Conservation (phyloP, 1,284 basidiomycete species). For the Moniliophthora roreri region DNA sequence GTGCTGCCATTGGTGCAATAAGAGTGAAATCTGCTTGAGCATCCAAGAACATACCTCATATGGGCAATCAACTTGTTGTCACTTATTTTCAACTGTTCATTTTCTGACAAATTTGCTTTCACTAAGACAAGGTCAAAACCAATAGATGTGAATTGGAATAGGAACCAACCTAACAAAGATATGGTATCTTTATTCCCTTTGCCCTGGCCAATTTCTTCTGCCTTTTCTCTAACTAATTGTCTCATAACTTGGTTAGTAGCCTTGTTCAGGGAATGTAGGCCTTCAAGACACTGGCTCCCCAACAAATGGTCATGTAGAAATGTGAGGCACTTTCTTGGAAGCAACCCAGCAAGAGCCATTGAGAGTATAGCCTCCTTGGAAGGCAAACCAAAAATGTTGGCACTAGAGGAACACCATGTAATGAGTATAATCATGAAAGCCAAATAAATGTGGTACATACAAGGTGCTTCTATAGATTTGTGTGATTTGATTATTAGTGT, state of each 20-base stretch:
- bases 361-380: slow-evolving; percentile 4
- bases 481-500: slow-evolving; percentile 3
- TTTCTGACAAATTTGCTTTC: background rate
- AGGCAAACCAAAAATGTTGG: slow-evolving; percentile 6
- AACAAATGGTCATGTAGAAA: slow-evolving; percentile 4
- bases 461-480: slow-evolving; percentile 9
- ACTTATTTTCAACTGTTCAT: no score
- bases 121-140: background rate
- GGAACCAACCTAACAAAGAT: slow-evolving; percentile 3
- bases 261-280: background rate
- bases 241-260: background rate
- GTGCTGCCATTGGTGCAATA: no score
- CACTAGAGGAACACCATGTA: background rate
- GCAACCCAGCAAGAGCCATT: background rate
- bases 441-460: background rate
- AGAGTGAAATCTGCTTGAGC: no score
- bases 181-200: slow-evolving; percentile 13
- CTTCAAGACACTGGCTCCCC: background rate
- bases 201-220: slow-evolving; percentile 4
- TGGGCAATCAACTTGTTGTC: no score
- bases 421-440: no score
- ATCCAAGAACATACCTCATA: no score
- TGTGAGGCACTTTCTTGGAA: slow-evolving; percentile 4
- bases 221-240: slow-evolving; percentile 8
- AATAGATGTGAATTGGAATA: no score